Evolutionary conservation across 2,329 filamentous ascomycete species (phyloP), one percentile per base, ranked within the genome.

Genomic region (Xylaria sp.): DNA sequence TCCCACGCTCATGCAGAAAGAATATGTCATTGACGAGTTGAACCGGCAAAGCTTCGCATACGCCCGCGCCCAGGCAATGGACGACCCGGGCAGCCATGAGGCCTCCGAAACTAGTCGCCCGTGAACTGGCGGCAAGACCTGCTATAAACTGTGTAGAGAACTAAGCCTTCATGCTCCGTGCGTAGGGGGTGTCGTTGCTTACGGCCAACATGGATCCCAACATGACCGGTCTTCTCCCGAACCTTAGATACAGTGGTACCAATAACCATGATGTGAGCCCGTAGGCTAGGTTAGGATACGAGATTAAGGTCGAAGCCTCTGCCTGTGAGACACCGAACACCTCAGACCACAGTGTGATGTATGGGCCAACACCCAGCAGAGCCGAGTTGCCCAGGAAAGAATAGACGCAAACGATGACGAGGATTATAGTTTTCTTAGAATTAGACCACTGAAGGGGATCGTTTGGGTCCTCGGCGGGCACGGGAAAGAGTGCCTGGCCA

Each of bases 391-490:
- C 86, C 30, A 89, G 80, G 75, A 89, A 89, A 0, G 86, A 88
- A 72, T 88, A 89, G 0, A 83, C 68, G 4, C 85, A 83, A 68
- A 83, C 84, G 58, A 87, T 81, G 41, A 86, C 75, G 10, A 89
- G 78, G 55, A 90, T 89, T 73, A 83, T 80, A 1, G 81, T 83
- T 76, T 89, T 89, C 79, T 87, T 89, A 72, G 78, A 81, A 32
- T 77, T 79, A 1, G 84, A 75, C 87, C 68, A 70, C 43, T 71
- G 64, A 10, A 89, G 80, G 8, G 87, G 87, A 74, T 89, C 87
- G 67, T 89, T 89, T 0, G 87, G 87, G 71, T 89, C 87, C 63
- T 87, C 83, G 1, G 86, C 85, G 1, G 87, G 87, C 0, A 89
- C 87, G 1, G 87, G 87, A 71, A 85, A 89, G 3, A 89, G 80